phyloP scores from a whole-genome alignment of 1,284 basidiomycete species.

The Irpex sp. region DNA sequence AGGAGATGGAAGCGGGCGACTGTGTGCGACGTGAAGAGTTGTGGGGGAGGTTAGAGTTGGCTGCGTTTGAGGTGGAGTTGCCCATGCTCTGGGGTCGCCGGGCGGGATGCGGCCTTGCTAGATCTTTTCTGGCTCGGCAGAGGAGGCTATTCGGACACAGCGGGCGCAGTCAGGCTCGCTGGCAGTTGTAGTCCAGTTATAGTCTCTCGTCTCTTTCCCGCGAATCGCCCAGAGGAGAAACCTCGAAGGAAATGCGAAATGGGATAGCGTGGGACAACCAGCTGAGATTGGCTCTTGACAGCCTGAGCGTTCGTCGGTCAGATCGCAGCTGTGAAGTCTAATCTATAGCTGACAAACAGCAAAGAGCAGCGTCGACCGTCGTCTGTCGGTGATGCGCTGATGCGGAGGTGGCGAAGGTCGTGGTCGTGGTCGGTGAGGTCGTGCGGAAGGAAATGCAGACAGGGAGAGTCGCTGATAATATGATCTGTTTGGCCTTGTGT shows the following conservation, averaged over 20 bases:
- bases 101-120: conserved; percentile 3
- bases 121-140: conserved; percentile 6
- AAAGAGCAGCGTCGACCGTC: neutral
- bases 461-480: neutral
- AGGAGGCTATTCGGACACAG: neutral
- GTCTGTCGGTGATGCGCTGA: neutral
- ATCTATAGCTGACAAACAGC: neutral
- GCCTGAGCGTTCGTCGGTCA: neutral
- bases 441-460: neutral
- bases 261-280: neutral
- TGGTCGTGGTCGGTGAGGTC: neutral
- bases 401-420: neutral
- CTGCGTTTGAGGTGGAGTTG: conserved; percentile 31
- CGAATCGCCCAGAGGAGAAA: conserved; percentile 14
- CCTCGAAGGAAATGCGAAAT: conserved; percentile 12
- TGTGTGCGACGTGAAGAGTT: conserved; percentile 20
- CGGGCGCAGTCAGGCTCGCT: conserved; percentile 1
- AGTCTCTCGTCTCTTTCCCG: neutral
- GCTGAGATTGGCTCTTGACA: neutral
- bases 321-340: neutral
- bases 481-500: conserved; percentile 1
- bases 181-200: neutral
- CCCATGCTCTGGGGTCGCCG: conserved; percentile 25
- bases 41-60: conserved; percentile 14
- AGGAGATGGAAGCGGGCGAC: conserved; percentile 17